phyloP scores from a whole-genome alignment of 305 asterid species.

The Solanum chacoense region DNA sequence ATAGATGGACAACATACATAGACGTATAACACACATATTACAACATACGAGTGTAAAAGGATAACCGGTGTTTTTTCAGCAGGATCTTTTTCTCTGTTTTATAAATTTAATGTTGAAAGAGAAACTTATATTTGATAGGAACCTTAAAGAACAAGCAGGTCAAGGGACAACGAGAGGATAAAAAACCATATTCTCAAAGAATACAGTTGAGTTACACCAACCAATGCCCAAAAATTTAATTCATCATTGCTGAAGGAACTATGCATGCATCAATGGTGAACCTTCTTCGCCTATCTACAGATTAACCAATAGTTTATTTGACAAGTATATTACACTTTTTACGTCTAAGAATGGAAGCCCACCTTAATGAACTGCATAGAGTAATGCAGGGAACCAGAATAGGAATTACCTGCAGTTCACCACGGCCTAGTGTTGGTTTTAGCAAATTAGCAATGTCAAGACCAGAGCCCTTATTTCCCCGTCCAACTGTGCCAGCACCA shows the following conservation, averaged over 20 bases:
- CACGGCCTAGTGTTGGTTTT: slow-evolving; percentile 95
- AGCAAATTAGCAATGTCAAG: slow-evolving; percentile 82
- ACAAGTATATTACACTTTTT: not conserved
- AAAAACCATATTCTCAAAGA: not conserved
- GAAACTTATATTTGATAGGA: not conserved
- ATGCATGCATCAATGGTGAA: not conserved
- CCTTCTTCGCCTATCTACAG: not conserved
- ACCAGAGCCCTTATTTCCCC: slow-evolving; percentile 91
- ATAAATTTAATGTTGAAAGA: not conserved
- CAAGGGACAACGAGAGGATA: not conserved
- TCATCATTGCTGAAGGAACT: not conserved
- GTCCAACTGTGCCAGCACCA: slow-evolving; percentile 88
- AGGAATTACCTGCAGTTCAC: slow-evolving; percentile 71
- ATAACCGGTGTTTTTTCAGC: not conserved
- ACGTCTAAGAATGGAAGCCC: not conserved
- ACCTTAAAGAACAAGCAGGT: not conserved
- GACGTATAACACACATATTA: not conserved
- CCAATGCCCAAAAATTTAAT: not conserved
- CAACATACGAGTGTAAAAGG: not conserved
- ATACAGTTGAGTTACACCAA: not conserved
- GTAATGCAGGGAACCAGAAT: slow-evolving; percentile 10
- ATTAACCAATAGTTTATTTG: not conserved
- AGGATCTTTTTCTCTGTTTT: not conserved
- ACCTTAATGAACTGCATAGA: not conserved
- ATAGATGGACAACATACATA: not conserved